Percentiles rank a stretch among this genome's conserved stretches.
These are phyloP conservation scores for Suillus cothurnatus DNA, from an alignment of 768 basidiomycete genomes.

Conservation along the genomic window DNA sequence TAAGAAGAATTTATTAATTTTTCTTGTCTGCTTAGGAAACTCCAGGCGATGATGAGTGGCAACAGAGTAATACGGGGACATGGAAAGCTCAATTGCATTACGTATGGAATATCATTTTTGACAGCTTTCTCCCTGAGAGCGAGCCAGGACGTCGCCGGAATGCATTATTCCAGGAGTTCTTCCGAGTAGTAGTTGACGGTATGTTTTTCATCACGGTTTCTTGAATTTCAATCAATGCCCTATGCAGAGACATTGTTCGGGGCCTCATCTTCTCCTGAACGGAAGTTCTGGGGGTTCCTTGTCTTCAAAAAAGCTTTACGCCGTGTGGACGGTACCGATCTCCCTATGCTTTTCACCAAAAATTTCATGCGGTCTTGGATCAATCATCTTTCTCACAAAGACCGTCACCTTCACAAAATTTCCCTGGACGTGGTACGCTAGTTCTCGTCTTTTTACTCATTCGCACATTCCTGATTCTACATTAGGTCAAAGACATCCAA, in stretches of 20 bases:
- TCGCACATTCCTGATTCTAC: conserved; percentile 1
- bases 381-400: conserved; percentile 87
- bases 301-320: conserved; percentile 81
- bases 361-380: conserved; percentile 98
- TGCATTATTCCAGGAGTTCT: conserved; percentile 88
- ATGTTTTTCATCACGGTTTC: conserved; percentile 22
- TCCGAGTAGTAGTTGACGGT: conserved; percentile 91
- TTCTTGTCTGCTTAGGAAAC: conserved; percentile 49
- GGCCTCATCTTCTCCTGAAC: conserved; percentile 77
- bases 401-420: conserved; percentile 88
- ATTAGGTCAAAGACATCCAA: conserved; percentile 75
- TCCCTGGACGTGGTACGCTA: conserved; percentile 75
- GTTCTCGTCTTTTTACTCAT: background rate
- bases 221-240: background rate
- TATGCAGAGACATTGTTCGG: conserved; percentile 82
- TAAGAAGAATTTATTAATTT: conserved; percentile 14
- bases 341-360: conserved; percentile 89
- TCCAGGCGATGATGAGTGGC: conserved; percentile 50
- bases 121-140: conserved; percentile 62
- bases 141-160: conserved; percentile 37
- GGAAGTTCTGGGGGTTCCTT: conserved; percentile 97
- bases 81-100: conserved; percentile 95
- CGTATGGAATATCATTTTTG: conserved; percentile 85
- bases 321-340: conserved; percentile 60
- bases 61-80: conserved; percentile 53